Percentiles rank a stretch among this genome's conserved stretches.
phyloP scores from a whole-genome alignment of 306 rosid genomes.

The Trifolium repens region DNA sequence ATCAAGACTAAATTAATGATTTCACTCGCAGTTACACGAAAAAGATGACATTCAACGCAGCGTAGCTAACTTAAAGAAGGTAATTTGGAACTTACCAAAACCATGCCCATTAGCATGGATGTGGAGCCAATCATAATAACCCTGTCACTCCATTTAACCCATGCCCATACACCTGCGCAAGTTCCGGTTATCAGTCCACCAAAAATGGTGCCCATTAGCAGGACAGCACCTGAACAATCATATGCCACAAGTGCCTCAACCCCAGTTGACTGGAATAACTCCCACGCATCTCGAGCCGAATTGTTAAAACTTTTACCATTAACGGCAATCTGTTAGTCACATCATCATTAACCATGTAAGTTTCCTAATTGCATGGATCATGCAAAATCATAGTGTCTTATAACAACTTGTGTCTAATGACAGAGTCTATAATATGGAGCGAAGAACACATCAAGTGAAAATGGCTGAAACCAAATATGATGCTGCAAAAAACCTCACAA shows the following conservation, averaged over 20 bases:
- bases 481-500: background rate
- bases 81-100: conserved; percentile 66
- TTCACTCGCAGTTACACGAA: too few relatives aligned
- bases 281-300: conserved; percentile 99
- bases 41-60: too few relatives aligned
- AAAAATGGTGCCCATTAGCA: conserved; percentile 83
- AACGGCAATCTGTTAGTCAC: conserved; percentile 83
- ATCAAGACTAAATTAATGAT: too few relatives aligned
- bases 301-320: conserved; percentile 87
- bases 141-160: conserved; percentile 73
- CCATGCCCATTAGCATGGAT: conserved; percentile 96
- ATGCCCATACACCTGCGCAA: conserved; percentile 88
- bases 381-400: background rate
- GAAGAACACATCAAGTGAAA: background rate
- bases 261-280: conserved; percentile 94
- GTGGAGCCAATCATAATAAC: conserved; percentile 88
- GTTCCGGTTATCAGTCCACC: conserved; percentile 96
- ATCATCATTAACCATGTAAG: conserved; percentile 32
- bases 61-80: background rate
- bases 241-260: conserved; percentile 96
- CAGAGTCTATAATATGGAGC: background rate
- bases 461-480: background rate
- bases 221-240: conserved; percentile 98
- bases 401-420: background rate
- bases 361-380: background rate